These are phyloP conservation scores for Phytophthora sojae DNA, from an alignment of 352 stramenopile species.

Conservation along the genomic window DNA sequence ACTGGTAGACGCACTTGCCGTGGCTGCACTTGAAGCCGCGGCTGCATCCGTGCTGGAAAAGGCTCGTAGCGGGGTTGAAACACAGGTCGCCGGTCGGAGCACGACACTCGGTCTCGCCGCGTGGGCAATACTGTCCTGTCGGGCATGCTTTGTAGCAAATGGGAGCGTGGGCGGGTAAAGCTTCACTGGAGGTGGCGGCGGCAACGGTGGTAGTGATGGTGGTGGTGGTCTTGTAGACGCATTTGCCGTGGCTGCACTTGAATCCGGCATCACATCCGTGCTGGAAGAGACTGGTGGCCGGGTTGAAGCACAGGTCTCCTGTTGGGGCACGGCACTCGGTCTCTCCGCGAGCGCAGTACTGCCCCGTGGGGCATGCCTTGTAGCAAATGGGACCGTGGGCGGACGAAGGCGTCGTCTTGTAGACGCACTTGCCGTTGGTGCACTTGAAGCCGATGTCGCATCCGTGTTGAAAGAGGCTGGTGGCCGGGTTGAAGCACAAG, in stretches of 20 bases:
- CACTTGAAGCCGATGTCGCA: conserved; percentile 33
- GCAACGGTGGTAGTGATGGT: no score
- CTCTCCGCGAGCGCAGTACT: conserved; percentile 34
- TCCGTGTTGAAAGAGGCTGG: conserved; percentile 20
- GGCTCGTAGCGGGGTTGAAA: conserved; percentile 32
- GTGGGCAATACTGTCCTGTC: conserved; percentile 21
- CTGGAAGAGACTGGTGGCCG: conserved; percentile 35
- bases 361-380: conserved; percentile 18
- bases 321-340: conserved; percentile 26
- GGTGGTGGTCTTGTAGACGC: conserved; percentile 31
- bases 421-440: conserved; percentile 34
- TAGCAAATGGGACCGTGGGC: conserved; percentile 28
- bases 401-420: conserved; percentile 6
- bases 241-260: conserved; percentile 43
- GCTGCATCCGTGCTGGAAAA: conserved; percentile 20
- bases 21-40: conserved; percentile 26
- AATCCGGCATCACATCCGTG: conserved; percentile 33
- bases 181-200: not conserved
- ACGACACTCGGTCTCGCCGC: conserved; percentile 18
- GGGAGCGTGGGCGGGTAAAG: not conserved
- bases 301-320: conserved; percentile 40
- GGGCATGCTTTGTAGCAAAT: conserved; percentile 21
- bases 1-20: conserved; percentile 27
- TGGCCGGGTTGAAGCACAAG: conserved; percentile 38
- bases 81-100: conserved; percentile 9